phyloP scores from a whole-genome alignment of 2,329 filamentous ascomycete genomes.

The Neofusicoccum umdonicola region DNA sequence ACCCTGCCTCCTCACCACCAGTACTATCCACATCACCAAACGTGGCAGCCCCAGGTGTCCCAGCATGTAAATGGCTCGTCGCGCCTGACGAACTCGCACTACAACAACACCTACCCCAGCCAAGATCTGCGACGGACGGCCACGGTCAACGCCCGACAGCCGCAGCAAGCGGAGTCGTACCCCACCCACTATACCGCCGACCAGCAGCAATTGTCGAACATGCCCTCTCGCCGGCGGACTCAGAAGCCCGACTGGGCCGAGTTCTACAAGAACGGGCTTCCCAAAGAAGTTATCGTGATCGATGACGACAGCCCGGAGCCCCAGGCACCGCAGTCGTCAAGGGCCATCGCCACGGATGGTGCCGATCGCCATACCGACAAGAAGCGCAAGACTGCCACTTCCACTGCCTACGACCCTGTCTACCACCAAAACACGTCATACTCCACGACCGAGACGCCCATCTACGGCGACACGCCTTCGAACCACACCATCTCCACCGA shows the following conservation, averaged over 20 bases:
- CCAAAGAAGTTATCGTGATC: conserved; percentile 53
- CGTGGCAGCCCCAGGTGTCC: conserved; percentile 18
- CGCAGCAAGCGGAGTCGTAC: conserved; percentile 1
- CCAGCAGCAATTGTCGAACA: conserved; percentile 10
- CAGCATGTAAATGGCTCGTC: conserved; percentile 22
- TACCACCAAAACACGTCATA: conserved; percentile 68
- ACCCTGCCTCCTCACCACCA: conserved; percentile 29
- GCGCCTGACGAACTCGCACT: conserved; percentile 20
- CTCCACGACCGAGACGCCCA: conserved; percentile 71
- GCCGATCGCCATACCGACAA: conserved; percentile 63
- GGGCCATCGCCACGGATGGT: conserved; percentile 28
- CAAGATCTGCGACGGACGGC: conserved; percentile 22
- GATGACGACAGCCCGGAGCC: conserved; percentile 47
- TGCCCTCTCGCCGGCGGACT: conserved; percentile 20
- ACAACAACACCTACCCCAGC: conserved; percentile 24
- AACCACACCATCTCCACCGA: conserved; percentile 77
- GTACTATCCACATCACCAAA: conserved; percentile 24
- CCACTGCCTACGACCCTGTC: conserved; percentile 64
- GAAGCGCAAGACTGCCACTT: conserved; percentile 67
- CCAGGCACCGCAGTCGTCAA: conserved; percentile 22
- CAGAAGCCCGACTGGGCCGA: conserved; percentile 40
- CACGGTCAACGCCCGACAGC: conserved; percentile 20
- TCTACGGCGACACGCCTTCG: conserved; percentile 63
- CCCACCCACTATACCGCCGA: conserved; percentile 13
- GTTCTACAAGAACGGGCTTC: conserved; percentile 46